Conservation (phyloP, 2,329 filamentous ascomycete species). For the Claviceps africana region DNA sequence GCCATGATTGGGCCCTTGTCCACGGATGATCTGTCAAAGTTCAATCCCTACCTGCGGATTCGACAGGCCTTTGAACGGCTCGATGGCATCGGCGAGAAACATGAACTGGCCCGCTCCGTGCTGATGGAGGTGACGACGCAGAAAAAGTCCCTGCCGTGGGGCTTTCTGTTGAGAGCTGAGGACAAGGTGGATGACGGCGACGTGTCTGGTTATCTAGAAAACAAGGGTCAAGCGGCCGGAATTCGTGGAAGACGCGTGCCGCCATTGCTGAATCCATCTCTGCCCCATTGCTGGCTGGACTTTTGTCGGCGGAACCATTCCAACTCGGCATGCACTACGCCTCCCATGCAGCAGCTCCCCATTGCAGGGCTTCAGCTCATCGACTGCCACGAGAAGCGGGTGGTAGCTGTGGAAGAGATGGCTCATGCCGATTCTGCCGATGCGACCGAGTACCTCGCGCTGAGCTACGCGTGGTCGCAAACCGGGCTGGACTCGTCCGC, state of each 20-base stretch:
- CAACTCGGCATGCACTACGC: constrained; percentile 10
- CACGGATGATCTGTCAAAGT: constrained; percentile 19
- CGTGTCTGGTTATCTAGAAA: constrained; percentile 6
- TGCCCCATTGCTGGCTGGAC: constrained; percentile 21
- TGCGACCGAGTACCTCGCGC: constrained; percentile 17
- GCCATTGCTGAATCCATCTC: constrained; percentile 15
- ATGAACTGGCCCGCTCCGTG: constrained; percentile 21
- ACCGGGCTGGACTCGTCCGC: constrained; percentile 9
- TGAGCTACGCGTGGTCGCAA: constrained; percentile 22
- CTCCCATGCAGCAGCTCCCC: constrained; percentile 4
- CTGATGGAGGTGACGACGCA: constrained; percentile 23
- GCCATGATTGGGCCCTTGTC: constrained; percentile 16
- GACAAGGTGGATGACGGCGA: constrained; percentile 12
- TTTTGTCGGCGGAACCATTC: constrained; percentile 20
- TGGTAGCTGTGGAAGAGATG: constrained; percentile 18
- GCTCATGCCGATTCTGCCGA: constrained; percentile 3
- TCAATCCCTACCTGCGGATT: constrained; percentile 22
- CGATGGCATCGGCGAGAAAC: constrained; percentile 20
- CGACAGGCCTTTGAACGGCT: constrained; percentile 24
- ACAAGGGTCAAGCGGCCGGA: constrained; percentile 6
- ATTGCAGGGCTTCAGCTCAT: constrained; percentile 19
- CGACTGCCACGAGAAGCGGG: constrained; percentile 16
- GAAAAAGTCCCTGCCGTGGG: constrained; percentile 23
- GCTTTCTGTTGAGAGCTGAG: constrained; percentile 20
- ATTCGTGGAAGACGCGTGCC: constrained; percentile 21